A percentile compares a stretch with the other conserved stretches of the same genome.
Evolutionary conservation across 2,329 filamentous ascomycete genomes (phyloP).

Genomic region (Tricladium varicosporioides): DNA sequence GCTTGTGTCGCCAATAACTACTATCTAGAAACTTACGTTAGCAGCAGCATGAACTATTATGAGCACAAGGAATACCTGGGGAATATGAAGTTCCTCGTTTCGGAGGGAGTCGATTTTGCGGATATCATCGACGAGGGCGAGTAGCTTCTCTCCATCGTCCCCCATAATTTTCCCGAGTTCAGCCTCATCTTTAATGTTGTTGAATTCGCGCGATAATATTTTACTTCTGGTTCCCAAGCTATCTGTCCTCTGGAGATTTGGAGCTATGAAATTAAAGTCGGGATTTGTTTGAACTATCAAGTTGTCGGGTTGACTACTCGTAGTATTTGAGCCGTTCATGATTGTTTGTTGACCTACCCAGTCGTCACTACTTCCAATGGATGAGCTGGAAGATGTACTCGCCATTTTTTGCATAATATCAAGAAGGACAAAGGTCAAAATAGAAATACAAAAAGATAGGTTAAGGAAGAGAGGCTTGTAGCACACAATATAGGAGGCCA

Average conservation of each 20-base stretch:
- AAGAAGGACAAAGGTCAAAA: background rate
- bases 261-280: slow-evolving; percentile 2
- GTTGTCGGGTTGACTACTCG: background rate
- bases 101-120: slow-evolving; percentile 11
- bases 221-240: slow-evolving; percentile 5
- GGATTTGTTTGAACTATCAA: background rate
- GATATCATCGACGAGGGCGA: slow-evolving; percentile 10
- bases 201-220: slow-evolving; percentile 7
- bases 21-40: slow-evolving; percentile 3
- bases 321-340: slow-evolving; percentile 3
- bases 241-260: slow-evolving; percentile 9
- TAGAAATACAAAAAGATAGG: background rate
- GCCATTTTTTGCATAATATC: background rate
- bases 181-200: slow-evolving; percentile 5
- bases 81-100: slow-evolving; percentile 12
- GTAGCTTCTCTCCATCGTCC: slow-evolving; percentile 14
- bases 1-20: slow-evolving; percentile 12
- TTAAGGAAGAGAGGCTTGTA: background rate
- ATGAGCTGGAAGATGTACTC: background rate
- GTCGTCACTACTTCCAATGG: background rate
- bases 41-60: background rate
- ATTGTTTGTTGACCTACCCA: slow-evolving; percentile 2
- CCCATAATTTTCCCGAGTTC: slow-evolving; percentile 15
- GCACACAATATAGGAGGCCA: background rate
- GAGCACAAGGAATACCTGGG: slow-evolving; percentile 7